A percentile compares a stretch with the other conserved stretches of the same genome.
Conservation (phyloP, 1,284 basidiomycete species). For the Ustilago hordei region DNA sequence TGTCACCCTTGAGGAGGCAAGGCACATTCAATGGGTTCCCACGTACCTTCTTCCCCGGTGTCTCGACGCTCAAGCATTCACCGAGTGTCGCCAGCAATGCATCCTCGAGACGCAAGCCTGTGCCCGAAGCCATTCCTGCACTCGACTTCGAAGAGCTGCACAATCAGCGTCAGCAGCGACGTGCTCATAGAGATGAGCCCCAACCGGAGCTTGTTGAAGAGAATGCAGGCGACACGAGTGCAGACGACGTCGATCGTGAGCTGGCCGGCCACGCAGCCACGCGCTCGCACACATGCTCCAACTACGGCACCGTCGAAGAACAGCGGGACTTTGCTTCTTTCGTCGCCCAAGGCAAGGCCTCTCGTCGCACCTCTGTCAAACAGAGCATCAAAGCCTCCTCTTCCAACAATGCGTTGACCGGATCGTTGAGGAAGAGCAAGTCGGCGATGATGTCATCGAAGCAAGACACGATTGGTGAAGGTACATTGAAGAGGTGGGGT, state of each 20-base stretch:
- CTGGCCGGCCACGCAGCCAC: constrained; percentile 16
- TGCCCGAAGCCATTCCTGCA: constrained; percentile 22
- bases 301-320: constrained; percentile 23
- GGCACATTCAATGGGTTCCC: constrained; percentile 44
- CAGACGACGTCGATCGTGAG: constrained; percentile 22
- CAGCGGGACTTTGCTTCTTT: constrained; percentile 38
- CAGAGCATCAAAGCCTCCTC: constrained; percentile 19
- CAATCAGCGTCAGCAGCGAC: constrained; percentile 12
- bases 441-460: constrained; percentile 6
- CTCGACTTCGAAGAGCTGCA: constrained; percentile 26
- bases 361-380: constrained; percentile 25
- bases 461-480: constrained; percentile 27
- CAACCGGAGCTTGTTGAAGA: constrained; percentile 4
- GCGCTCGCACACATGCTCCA: constrained; percentile 28
- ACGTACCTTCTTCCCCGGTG: constrained; percentile 20
- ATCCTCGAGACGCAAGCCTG: constrained; percentile 14
- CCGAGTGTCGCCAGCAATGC: constrained; percentile 16
- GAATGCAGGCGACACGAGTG: constrained; percentile 10
- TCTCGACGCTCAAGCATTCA: constrained; percentile 20
- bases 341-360: constrained; percentile 44
- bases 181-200: neutral
- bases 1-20: constrained; percentile 26
- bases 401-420: constrained; percentile 9
- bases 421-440: constrained; percentile 27
- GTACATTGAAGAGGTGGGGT: constrained; percentile 43